Base-by-base conservation (phyloP, 1,139 yeast genomes). In the Blastobotrys arbuscula region DNA sequence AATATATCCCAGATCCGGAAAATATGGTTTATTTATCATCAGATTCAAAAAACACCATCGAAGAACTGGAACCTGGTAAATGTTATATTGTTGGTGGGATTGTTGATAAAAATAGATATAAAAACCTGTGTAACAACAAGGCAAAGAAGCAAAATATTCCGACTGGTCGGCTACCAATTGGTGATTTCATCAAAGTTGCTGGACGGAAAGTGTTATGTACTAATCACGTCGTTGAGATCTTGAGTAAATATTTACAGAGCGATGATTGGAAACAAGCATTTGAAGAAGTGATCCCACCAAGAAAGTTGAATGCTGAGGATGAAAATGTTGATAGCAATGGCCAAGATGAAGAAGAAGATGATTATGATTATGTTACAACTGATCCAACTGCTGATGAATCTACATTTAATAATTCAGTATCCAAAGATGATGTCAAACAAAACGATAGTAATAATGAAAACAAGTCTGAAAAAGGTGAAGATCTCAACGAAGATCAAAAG, bases 11-110 rank as follows among this genome's bases (percentile, higher is more conserved):
- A 35, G 49, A 49, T 24, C 40, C 49, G 15, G 45, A 30, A 26
- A 34, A 77, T 47, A 71, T 72, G 50, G 75, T 87, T 0, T 92
- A 92, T 62, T 71, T 92, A 40, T 83, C 95, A 1, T 95, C 97
- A 0, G 98, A 92, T 59, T 82, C 96, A 0, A 85, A 82, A 16
- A 84, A 84, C 24, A 76, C 77, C 19, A 68, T 84, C 33, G 78
- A 76, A 18, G 72, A 69, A 10, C 70, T 92, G 45, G 81, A 83
- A 53, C 78, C 81, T 3, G 83, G 81, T 4, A 75, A 76, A 64
- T 84, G 94, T 0, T 92, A 92, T 59, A 78, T 90, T 42, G 81
- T 92, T 47, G 98, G 98, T 9, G 98, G 98, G 0, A 90, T 92
- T 48, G 97, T 92, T 8, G 98, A 92, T 66, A 92, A 90, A 66